Evolutionary conservation across 2,329 filamentous ascomycete species (phyloP).

Genomic region (Chalara sp.): DNA sequence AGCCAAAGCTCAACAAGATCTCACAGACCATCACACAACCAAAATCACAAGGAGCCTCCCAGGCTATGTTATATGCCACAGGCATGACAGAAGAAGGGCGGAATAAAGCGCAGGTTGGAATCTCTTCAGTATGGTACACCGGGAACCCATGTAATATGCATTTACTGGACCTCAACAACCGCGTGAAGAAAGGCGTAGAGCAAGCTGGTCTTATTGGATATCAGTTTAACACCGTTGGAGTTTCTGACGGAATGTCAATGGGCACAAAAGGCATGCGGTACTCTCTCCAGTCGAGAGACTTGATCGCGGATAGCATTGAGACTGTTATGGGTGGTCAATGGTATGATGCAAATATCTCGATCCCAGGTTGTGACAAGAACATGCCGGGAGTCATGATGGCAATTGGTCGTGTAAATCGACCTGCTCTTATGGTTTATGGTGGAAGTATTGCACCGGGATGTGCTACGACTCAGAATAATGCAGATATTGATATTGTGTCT

Average conservation of each 20-base stretch:
- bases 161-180: constrained; percentile 64
- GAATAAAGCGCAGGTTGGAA: constrained; percentile 95
- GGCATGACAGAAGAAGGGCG: constrained; percentile 81
- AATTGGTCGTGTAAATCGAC: constrained; percentile 91
- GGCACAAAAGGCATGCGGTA: constrained; percentile 96
- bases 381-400: constrained; percentile 92
- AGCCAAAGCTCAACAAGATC: constrained; percentile 66
- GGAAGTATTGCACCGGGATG: constrained; percentile 91
- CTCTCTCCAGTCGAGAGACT: constrained; percentile 86
- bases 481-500: constrained; percentile 85
- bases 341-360: constrained; percentile 96
- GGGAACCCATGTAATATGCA: constrained; percentile 99
- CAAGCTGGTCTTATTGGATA: constrained; percentile 80
- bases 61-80: constrained; percentile 98
- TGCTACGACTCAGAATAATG: constrained; percentile 64
- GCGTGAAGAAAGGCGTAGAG: constrained; percentile 56
- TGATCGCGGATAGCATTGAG: constrained; percentile 97
- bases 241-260: constrained; percentile 97
- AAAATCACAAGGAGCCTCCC: constrained; percentile 95
- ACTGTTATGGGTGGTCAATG: constrained; percentile 98
- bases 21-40: constrained; percentile 86
- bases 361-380: constrained; percentile 99
- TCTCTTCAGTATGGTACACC: constrained; percentile 96
- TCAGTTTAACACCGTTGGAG: constrained; percentile 98
- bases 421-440: constrained; percentile 95